Base-by-base conservation (phyloP, 2,329 filamentous ascomycete genomes). In the Dothistroma pini region DNA sequence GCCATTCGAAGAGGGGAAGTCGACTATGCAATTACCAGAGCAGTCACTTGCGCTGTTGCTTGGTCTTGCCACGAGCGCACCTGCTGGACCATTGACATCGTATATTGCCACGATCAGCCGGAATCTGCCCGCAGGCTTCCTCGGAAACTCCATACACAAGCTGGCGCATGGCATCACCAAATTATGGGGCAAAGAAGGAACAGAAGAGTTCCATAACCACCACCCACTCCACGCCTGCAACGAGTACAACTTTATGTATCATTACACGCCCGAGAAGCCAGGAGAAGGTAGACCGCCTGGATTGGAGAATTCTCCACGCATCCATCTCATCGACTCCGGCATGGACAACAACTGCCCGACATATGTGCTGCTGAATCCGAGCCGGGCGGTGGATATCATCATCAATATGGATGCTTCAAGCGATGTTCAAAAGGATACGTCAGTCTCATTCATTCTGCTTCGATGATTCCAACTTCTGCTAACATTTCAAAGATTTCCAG, bases 341-440 rank as follows among this genome's bases (percentile, higher is more conserved):
- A 74, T 75, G 72, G 72, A 74, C 64, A 75, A 74, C 58, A 75
- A 75, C 60, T 74, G 72, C 56, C 71, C 72, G 14, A 70, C 72
- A 22, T 70, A 70, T 56, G 67, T 70, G 25, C 63, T 72, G 2
- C 62, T 72, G 11, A 68, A 71, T 54, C 70, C 70, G 1, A 61
- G 63, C 11, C 69, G 71, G 12, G 32, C 66, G 48, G 67, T 62
- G 12, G 71, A 73, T 57, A 69, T 73, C 19, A 73, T 74, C 49
- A 66, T 74, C 62, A 73, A 72, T 64, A 73, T 74, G 71, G 71
- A 73, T 60, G 68, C 65, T 11, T 72, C 70, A 4, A 66, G 62
- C 19, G 71, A 74, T 59, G 72, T 75, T 1, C 71, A 70, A 54
- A 74, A 74, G 55, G 71, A 74, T 61, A 72, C 65, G 16, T 16